Percentiles rank a stretch among this genome's conserved stretches.
Conservation (phyloP, 352 stramenopile species). For the Hyaloperonospora arabidopsidis region DNA sequence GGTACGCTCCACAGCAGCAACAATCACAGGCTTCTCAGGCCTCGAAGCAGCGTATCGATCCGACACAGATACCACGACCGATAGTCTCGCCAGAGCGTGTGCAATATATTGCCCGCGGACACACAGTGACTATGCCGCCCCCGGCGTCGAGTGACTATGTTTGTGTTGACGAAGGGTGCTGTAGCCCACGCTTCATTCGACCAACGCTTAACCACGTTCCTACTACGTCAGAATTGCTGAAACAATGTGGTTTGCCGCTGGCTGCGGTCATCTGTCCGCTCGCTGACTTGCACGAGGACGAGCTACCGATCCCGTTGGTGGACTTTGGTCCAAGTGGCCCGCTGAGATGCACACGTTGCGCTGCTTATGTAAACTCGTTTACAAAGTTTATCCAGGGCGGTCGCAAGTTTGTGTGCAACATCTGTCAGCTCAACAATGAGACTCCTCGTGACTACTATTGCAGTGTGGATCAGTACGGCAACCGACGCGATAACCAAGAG, state of each 20-base stretch:
- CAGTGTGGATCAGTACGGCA: slow-evolving; percentile 79
- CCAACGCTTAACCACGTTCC: slow-evolving; percentile 83
- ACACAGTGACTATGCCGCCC: slow-evolving; percentile 79
- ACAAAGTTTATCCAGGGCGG: slow-evolving; percentile 82
- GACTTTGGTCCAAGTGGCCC: slow-evolving; percentile 79
- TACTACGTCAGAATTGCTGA: slow-evolving; percentile 58
- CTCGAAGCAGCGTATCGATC: slow-evolving; percentile 78
- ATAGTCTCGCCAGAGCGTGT: slow-evolving; percentile 53
- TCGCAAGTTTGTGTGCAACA: slow-evolving; percentile 85
- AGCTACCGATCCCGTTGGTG: slow-evolving; percentile 76
- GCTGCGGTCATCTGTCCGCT: slow-evolving; percentile 79
- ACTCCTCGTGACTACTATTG: slow-evolving; percentile 83
- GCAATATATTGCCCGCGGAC: slow-evolving; percentile 69
- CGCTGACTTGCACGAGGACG: slow-evolving; percentile 70
- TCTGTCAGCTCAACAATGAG: slow-evolving; percentile 80
- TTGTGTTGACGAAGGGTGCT: slow-evolving; percentile 80
- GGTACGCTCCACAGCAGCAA: slow-evolving; percentile 27
- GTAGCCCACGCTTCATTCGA: slow-evolving; percentile 85
- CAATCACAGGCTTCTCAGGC: slow-evolving; percentile 34
- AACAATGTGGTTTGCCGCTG: slow-evolving; percentile 71
- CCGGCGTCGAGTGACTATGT: slow-evolving; percentile 72
- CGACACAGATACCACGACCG: slow-evolving; percentile 81
- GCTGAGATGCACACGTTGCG: slow-evolving; percentile 77
- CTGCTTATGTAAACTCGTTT: slow-evolving; percentile 84
- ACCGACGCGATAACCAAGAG: slow-evolving; percentile 70